Percentiles rank a stretch among this genome's conserved stretches.
Evolutionary conservation across 768 basidiomycete species (phyloP).

Genomic region (Mrakia frigida): DNA sequence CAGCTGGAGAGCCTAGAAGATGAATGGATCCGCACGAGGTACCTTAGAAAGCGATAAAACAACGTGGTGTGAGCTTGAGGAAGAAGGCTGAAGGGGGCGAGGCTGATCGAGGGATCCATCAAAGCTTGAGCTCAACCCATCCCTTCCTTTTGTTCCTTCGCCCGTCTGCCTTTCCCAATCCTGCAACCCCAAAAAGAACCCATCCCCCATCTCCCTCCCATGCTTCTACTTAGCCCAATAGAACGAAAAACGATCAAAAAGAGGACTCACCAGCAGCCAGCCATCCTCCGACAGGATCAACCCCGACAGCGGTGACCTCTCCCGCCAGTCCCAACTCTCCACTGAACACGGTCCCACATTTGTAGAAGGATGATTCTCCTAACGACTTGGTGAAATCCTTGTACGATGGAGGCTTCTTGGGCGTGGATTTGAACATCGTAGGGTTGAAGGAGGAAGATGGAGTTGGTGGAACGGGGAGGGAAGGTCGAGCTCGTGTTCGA

Average conservation of each 20-base stretch:
- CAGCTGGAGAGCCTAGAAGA: conserved; percentile 64
- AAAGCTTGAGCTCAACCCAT: background rate
- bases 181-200: background rate
- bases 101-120: background rate
- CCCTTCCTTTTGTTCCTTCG: no score
- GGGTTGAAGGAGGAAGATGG: background rate
- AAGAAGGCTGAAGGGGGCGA: background rate
- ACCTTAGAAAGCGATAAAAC: background rate
- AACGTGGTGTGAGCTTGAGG: background rate
- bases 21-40: conserved; percentile 53
- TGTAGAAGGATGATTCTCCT: background rate
- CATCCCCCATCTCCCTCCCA: background rate
- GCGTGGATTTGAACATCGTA: conserved; percentile 4
- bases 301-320: conserved; percentile 44
- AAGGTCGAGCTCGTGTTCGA: no score
- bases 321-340: conserved; percentile 37
- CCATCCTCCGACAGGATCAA: conserved; percentile 45
- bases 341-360: background rate
- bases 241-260: background rate
- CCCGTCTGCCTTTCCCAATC: background rate
- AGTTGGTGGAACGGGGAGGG: background rate
- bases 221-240: background rate
- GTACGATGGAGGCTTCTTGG: conserved; percentile 10
- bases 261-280: conserved; percentile 41
- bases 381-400: conserved; percentile 2